Percentiles rank a stretch among this genome's conserved stretches.
Evolutionary conservation across 1,284 basidiomycete genomes (phyloP).

Genomic region (Microbotryum silenes-acaulis): DNA sequence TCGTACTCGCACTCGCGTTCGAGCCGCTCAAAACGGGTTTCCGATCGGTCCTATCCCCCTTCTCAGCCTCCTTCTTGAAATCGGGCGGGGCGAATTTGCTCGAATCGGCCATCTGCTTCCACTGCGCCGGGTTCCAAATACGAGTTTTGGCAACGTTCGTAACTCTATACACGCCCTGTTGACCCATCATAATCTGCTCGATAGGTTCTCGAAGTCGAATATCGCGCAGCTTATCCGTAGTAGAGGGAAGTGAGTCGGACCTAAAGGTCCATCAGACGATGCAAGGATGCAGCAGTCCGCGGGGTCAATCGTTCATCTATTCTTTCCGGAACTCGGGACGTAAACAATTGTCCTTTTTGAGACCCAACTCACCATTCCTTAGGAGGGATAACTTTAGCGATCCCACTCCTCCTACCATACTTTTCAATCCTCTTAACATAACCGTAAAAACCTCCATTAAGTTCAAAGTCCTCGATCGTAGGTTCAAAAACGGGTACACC

Average conservation of each 20-base stretch:
- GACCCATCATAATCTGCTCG: conserved; percentile 82
- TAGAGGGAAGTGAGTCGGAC: conserved; percentile 61
- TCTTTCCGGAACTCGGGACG: too few species aligned
- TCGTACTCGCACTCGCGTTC: neutral
- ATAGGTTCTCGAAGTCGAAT: conserved; percentile 76
- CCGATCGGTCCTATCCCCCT: conserved; percentile 24
- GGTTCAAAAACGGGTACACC: conserved; percentile 93
- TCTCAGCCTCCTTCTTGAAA: conserved; percentile 17
- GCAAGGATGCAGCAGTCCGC: too few species aligned
- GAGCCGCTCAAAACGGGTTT: neutral
- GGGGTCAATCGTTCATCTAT: too few species aligned
- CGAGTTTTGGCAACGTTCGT: conserved; percentile 84
- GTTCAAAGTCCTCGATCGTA: conserved; percentile 53
- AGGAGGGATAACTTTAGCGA: conserved; percentile 88
- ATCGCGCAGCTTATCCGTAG: conserved; percentile 55
- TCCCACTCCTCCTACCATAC: conserved; percentile 81
- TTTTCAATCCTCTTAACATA: conserved; percentile 76
- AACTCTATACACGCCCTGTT: conserved; percentile 76
- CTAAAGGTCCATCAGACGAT: conserved; percentile 41
- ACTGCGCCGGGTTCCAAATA: conserved; percentile 41
- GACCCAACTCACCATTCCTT: conserved; percentile 64
- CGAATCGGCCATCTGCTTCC: conserved; percentile 30
- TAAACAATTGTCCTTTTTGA: too few species aligned
- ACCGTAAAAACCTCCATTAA: conserved; percentile 63
- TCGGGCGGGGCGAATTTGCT: conserved; percentile 30